Evolutionary conservation across 164 flowering plant genomes (phyloP).

Genomic region (Vitis labrusca): DNA sequence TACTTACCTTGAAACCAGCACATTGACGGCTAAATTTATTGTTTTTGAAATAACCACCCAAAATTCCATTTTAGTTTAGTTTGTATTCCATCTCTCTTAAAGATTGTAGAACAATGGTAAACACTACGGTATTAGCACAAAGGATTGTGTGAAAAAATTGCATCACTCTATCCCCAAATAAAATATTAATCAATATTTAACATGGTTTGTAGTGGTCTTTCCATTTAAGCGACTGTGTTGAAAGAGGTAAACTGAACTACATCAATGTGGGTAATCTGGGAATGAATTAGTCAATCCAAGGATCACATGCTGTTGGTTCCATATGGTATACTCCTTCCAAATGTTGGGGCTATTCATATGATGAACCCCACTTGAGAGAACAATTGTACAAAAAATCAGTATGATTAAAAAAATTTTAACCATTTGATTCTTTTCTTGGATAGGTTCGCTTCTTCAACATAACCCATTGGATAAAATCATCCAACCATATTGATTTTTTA

Average conservation of each 20-base stretch:
- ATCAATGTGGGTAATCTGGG: background rate
- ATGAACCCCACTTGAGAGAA: conserved; percentile 1
- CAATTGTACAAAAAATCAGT: background rate
- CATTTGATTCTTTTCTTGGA: background rate
- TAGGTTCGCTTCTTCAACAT: background rate
- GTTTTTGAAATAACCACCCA: too few species aligned
- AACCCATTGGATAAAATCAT: background rate
- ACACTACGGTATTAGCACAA: too few species aligned
- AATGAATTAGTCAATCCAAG: background rate
- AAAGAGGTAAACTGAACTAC: background rate
- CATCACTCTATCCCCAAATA: too few species aligned
- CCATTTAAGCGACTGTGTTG: too few species aligned
- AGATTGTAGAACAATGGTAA: too few species aligned
- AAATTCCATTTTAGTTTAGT: too few species aligned
- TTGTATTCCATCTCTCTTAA: too few species aligned
- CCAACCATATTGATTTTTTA: conserved; percentile 1
- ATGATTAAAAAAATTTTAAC: background rate
- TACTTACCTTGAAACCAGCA: too few species aligned
- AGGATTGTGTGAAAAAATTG: too few species aligned
- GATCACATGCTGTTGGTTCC: background rate
- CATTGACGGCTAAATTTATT: too few species aligned
- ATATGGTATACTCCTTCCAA: background rate
- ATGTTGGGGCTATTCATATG: background rate
- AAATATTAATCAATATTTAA: too few species aligned
- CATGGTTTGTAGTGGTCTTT: too few species aligned